Conservation (phyloP, 164 flowering plant species). For the Malania oleifera region DNA sequence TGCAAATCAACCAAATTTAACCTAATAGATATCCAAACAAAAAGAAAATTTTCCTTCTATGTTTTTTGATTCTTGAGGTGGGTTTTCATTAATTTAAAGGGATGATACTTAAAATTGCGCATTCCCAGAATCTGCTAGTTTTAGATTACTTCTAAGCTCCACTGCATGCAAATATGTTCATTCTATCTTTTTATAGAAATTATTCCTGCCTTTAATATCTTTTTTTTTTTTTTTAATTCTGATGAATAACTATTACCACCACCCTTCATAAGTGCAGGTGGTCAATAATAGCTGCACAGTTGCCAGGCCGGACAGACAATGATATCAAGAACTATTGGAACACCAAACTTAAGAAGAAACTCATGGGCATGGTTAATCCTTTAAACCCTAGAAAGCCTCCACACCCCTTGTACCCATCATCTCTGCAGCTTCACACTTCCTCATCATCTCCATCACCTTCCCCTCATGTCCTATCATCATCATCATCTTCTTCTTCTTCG, state of each 20-base stretch:
- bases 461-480: background rate
- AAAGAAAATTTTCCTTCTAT: too few relatives aligned
- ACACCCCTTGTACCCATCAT: conserved; percentile 4
- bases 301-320: conserved; percentile 50
- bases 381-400: conserved; percentile 7
- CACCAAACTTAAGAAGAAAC: conserved; percentile 47
- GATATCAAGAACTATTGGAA: conserved; percentile 54
- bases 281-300: conserved; percentile 47
- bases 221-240: too few relatives aligned
- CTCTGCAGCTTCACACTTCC: background rate
- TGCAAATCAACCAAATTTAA: too few relatives aligned
- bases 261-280: conserved; percentile 40
- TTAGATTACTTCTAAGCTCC: background rate
- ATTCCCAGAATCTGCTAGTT: background rate
- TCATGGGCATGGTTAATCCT: conserved; percentile 12
- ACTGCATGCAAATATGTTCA: conserved; percentile 4
- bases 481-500: conserved; percentile 11
- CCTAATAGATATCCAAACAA: too few relatives aligned
- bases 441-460: conserved; percentile 9
- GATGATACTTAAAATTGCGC: too few relatives aligned
- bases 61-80: too few relatives aligned
- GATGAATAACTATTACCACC: too few relatives aligned
- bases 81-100: too few relatives aligned
- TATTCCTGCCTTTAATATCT: background rate
- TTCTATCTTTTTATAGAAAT: conserved; percentile 2